These are phyloP conservation scores for Perilla frutescens DNA, from an alignment of 257 asterid genomes.

Conservation along the genomic window DNA sequence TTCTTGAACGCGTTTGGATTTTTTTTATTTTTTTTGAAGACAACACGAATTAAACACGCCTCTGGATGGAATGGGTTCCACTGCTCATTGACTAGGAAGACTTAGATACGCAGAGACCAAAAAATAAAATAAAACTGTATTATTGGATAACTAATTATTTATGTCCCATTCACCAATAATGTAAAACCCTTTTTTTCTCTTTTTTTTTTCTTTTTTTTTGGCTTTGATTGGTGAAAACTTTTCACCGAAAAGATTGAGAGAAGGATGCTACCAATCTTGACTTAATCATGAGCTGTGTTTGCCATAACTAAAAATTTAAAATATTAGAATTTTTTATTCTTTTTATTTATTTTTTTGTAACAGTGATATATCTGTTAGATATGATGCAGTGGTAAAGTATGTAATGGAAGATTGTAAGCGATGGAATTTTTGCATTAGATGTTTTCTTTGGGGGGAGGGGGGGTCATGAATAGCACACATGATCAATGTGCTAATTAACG, in stretches of 20 bases:
- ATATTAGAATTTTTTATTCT: too few relatives aligned
- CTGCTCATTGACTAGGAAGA: conserved; percentile 28
- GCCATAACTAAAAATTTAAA: too few relatives aligned
- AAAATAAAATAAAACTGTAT: neutral
- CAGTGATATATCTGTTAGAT: too few relatives aligned
- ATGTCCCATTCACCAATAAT: conserved; percentile 11
- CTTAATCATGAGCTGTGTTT: neutral
- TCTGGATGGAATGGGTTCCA: neutral
- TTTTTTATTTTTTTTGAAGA: neutral
- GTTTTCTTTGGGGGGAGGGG: too few relatives aligned
- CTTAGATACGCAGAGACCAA: neutral
- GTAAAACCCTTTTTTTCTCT: neutral
- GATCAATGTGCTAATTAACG: too few relatives aligned
- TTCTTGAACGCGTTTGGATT: conserved; percentile 27
- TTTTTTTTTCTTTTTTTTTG: too few relatives aligned
- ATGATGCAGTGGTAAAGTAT: too few relatives aligned
- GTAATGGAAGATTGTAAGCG: too few relatives aligned
- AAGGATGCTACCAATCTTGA: neutral
- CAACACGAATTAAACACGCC: conserved; percentile 38
- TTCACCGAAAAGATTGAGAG: too few relatives aligned
- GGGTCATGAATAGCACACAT: too few relatives aligned
- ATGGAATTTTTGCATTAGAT: too few relatives aligned
- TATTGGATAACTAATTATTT: neutral
- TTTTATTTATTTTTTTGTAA: too few relatives aligned
- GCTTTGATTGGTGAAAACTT: neutral